These are phyloP conservation scores for Arthrobotrys conoides DNA, from an alignment of 2,329 filamentous ascomycete species.

Conservation along the genomic window DNA sequence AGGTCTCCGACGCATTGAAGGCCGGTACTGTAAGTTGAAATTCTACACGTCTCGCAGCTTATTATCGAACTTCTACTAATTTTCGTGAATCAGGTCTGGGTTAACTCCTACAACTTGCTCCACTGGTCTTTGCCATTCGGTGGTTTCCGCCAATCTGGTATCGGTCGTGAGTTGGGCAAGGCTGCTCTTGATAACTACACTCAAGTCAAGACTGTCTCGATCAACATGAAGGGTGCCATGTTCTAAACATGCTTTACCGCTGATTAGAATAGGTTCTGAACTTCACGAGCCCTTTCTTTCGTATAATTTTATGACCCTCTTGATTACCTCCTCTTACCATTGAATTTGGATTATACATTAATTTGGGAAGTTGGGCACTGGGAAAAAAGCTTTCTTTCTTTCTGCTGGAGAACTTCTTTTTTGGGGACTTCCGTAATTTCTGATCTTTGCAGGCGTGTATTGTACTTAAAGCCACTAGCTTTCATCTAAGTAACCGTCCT, in stretches of 20 bases:
- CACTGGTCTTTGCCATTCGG: conserved; percentile 75
- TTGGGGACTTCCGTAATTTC: conserved; percentile 3
- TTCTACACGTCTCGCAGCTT: conserved; percentile 64
- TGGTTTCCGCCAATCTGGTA: conserved; percentile 83
- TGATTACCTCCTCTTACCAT: neutral
- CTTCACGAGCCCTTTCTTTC: conserved; percentile 6
- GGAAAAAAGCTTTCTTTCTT: conserved; percentile 34
- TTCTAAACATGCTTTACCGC: conserved; percentile 27
- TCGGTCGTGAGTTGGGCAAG: conserved; percentile 82
- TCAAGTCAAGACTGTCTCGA: conserved; percentile 77
- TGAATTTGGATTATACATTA: conserved; percentile 21
- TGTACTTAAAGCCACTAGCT: conserved; percentile 8
- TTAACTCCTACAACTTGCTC: conserved; percentile 80
- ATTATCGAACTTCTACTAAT: conserved; percentile 47
- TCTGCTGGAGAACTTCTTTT: conserved; percentile 26
- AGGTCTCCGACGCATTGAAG: conserved; percentile 78
- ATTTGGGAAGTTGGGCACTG: conserved; percentile 11
- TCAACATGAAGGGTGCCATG: conserved; percentile 65
- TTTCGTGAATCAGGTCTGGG: conserved; percentile 71
- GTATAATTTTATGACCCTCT: conserved; percentile 10
- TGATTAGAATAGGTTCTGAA: neutral
- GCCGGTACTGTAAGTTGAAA: conserved; percentile 75
- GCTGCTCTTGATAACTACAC: conserved; percentile 78
- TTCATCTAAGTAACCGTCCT: conserved; percentile 29
- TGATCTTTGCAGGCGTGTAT: conserved; percentile 30